Conservation (phyloP, 108 stramenopile genomes). For the Aurantiochytrium sp. region DNA sequence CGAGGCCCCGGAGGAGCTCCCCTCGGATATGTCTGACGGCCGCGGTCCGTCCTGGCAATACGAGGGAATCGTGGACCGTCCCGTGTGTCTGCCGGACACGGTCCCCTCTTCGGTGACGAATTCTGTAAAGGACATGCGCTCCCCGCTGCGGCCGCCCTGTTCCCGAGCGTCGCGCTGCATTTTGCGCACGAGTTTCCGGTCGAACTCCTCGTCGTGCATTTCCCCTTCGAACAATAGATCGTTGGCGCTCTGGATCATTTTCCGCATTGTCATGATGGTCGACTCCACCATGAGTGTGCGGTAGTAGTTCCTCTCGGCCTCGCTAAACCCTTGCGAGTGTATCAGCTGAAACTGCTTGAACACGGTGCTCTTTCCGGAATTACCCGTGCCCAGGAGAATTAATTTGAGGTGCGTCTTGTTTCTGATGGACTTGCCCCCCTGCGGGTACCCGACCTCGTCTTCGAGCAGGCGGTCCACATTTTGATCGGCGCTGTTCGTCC, state of each 20-base stretch:
- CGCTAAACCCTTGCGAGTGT: neutral
- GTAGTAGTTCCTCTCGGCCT: constrained; percentile 1
- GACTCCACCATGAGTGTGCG: neutral
- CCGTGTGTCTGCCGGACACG: neutral
- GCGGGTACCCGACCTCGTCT: neutral
- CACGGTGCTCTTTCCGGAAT: constrained; percentile 59
- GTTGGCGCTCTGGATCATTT: constrained; percentile 17
- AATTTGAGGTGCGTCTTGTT: constrained; percentile 60
- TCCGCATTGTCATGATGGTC: constrained; percentile 11
- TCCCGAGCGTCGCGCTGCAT: neutral
- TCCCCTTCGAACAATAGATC: constrained; percentile 13
- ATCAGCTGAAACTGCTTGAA: constrained; percentile 36
- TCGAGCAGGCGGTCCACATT: neutral
- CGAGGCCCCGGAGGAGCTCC: neutral
- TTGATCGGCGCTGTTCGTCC: neutral
- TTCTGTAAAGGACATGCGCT: neutral
- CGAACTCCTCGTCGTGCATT: constrained; percentile 3
- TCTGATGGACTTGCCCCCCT: constrained; percentile 33
- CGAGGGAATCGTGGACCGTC: neutral
- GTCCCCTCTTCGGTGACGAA: neutral
- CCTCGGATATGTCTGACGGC: neutral
- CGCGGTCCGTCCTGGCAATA: neutral
- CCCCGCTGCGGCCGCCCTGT: neutral
- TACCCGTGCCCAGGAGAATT: constrained; percentile 56
- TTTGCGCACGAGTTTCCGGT: neutral